A percentile compares a stretch with the other conserved stretches of the same genome.
These are phyloP conservation scores for Boletellus ananiceps DNA, from an alignment of 768 basidiomycete species.

Conservation along the genomic window DNA sequence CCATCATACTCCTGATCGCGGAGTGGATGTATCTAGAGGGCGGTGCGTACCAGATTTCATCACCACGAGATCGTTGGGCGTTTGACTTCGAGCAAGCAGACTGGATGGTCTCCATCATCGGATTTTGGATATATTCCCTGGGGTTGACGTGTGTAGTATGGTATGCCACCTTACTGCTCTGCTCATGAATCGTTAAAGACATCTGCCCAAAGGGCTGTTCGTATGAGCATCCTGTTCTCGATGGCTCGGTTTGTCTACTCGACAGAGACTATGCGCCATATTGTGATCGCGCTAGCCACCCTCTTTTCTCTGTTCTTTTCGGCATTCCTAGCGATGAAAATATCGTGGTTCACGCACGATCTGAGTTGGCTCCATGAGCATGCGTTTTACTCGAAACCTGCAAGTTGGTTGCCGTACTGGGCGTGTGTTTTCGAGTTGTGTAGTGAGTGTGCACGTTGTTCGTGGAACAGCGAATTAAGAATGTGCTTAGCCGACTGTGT, in stretches of 20 bases:
- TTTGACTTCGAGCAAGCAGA: neutral
- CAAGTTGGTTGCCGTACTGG: slow-evolving; percentile 1
- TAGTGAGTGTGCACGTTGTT: slow-evolving; percentile 10
- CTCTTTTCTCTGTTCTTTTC: slow-evolving; percentile 11
- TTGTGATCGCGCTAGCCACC: slow-evolving; percentile 6
- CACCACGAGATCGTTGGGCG: neutral
- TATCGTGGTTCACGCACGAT: slow-evolving; percentile 11
- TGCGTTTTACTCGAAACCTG: neutral
- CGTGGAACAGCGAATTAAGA: neutral
- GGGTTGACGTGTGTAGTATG: slow-evolving; percentile 10
- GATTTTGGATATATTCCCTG: slow-evolving; percentile 12
- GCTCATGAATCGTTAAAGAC: neutral
- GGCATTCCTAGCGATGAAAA: slow-evolving; percentile 1
- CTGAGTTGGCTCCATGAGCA: slow-evolving; percentile 4
- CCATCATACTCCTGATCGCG: slow-evolving; percentile 1
- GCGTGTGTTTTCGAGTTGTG: slow-evolving; percentile 12
- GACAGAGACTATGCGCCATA: slow-evolving; percentile 2
- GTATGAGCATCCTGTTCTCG: slow-evolving; percentile 20
- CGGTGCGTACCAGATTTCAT: slow-evolving; percentile 8
- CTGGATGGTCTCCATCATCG: slow-evolving; percentile 2
- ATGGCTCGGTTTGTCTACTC: slow-evolving; percentile 18
- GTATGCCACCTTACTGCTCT: slow-evolving; percentile 5
- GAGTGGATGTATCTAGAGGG: slow-evolving; percentile 16
- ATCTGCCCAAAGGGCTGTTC: slow-evolving; percentile 15
- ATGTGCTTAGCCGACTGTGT: slow-evolving; percentile 19